Evolutionary conservation across 768 basidiomycete species (phyloP).

Genomic region (Pisolithus marmoratus): DNA sequence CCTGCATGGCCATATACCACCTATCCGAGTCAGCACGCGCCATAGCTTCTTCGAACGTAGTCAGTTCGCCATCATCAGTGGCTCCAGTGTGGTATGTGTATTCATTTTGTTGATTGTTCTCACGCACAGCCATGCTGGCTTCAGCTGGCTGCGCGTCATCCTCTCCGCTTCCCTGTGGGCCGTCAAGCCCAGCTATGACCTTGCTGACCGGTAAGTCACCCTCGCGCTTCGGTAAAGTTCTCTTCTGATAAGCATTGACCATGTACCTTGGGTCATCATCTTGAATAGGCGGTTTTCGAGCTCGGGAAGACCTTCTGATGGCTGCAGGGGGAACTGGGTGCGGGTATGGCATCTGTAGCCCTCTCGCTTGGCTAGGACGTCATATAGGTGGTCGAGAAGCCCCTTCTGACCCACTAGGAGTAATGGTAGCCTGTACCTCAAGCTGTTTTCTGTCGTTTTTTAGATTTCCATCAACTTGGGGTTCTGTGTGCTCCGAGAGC

Average conservation of each 20-base stretch:
- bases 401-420: too few relatives aligned
- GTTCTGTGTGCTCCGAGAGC: too few relatives aligned
- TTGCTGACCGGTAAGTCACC: too few relatives aligned
- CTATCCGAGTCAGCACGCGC: neutral
- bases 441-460: too few relatives aligned
- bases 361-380: neutral
- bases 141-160: too few relatives aligned
- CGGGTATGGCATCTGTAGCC: neutral
- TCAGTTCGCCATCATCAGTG: neutral
- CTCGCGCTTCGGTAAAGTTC: neutral
- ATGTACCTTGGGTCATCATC: neutral
- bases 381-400: neutral
- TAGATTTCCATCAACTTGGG: too few relatives aligned
- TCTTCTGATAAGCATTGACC: neutral
- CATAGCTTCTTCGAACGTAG: neutral
- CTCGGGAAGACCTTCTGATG: neutral
- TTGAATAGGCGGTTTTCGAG: neutral
- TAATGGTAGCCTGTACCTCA: too few relatives aligned
- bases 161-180: neutral
- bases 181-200: too few relatives aligned
- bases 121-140: neutral
- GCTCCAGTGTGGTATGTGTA: neutral
- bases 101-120: neutral
- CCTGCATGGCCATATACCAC: constrained; percentile 1
- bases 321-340: neutral